A percentile compares a stretch with the other conserved stretches of the same genome.
These are phyloP conservation scores for Prunus fruticosa DNA, from an alignment of 306 rosid genomes.

Conservation along the genomic window DNA sequence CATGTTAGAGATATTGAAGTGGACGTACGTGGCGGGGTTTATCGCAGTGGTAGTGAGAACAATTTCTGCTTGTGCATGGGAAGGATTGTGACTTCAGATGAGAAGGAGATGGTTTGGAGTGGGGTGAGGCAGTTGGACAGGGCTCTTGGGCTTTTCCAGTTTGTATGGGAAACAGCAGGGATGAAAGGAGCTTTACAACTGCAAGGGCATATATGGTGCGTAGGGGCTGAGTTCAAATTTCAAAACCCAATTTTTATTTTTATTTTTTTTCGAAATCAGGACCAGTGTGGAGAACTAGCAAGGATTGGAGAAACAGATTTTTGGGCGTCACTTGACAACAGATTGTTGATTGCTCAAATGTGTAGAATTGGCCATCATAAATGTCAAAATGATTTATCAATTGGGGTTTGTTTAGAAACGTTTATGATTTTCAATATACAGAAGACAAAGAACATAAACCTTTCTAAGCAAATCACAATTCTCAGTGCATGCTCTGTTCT, in stretches of 20 bases:
- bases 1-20: slow-evolving; percentile 65
- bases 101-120: slow-evolving; percentile 61
- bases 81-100: slow-evolving; percentile 67
- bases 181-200: slow-evolving; percentile 63
- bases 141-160: slow-evolving; percentile 69
- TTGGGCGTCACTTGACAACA: not conserved
- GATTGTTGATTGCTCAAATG: not conserved
- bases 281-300: not conserved
- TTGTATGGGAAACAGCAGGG: slow-evolving; percentile 80
- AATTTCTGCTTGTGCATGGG: slow-evolving; percentile 18
- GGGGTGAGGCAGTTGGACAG: slow-evolving; percentile 81
- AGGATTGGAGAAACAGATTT: not conserved
- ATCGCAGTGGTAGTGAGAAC: slow-evolving; percentile 28
- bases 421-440: too few relatives aligned
- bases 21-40: slow-evolving; percentile 72
- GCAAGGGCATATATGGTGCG: slow-evolving; percentile 88
- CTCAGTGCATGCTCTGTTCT: too few relatives aligned
- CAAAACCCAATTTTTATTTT: not conserved
- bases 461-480: too few relatives aligned
- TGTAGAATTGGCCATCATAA: not conserved
- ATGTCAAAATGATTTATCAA: too few relatives aligned
- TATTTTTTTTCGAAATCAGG: not conserved
- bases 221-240: slow-evolving; percentile 38
- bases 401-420: too few relatives aligned
- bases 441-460: too few relatives aligned